Evolutionary conservation across 176 grass and related monocot species (phyloP), one percentile per base, ranked within the genome.

Genomic region (Rhipidocladum racemiflorum): DNA sequence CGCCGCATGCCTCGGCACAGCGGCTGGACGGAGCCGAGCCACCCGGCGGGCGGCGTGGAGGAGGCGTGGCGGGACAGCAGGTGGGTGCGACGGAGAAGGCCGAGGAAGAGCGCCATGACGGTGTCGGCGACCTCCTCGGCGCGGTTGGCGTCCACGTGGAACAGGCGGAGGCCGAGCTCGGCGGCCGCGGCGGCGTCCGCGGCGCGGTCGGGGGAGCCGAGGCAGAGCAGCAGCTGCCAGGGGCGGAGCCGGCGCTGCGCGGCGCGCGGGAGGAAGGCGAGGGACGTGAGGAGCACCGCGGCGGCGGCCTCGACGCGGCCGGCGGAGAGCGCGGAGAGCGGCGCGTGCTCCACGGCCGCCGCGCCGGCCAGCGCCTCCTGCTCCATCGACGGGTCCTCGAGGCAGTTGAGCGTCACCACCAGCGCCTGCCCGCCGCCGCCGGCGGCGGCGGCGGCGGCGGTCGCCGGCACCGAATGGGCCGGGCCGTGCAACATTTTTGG

Each of bases 71-170:
- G 85, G 45, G 88, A 94, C 6, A 97, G 90, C 3, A 93, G 88
- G 80, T 94, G 95, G 15, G 90, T 97, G 43, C 91, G 86, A 65
- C 92, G 90, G 59, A 97, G 85, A 81, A 97, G 93, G 3, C 90
- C 90, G 17, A 97, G 90, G 80, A 97, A 87, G 55, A 97, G 92
- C 67, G 95, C 95, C 95, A 94, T 97, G 77, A 97, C 88, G 34
- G 92, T 94, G 77, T 97, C 95, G 7, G 90, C 92, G 8, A 97
- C 82, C 92, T 94, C 95, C 82, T 93, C 90, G 21, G 90, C 88
- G 46, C 92, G 88, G 78, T 88, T 91, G 42, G 92, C 86, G 81
- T 97, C 92, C 13, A 94, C 90, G 40, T 94, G 95, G 29, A 91
- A 84, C 24, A 97, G 82, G 62, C 90, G 81, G 81, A 97, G 86